Percentiles rank a stretch among this genome's conserved stretches.
Conservation (phyloP, 805 yeast genomes). For the Vanderwaltozyma verrucispora region DNA sequence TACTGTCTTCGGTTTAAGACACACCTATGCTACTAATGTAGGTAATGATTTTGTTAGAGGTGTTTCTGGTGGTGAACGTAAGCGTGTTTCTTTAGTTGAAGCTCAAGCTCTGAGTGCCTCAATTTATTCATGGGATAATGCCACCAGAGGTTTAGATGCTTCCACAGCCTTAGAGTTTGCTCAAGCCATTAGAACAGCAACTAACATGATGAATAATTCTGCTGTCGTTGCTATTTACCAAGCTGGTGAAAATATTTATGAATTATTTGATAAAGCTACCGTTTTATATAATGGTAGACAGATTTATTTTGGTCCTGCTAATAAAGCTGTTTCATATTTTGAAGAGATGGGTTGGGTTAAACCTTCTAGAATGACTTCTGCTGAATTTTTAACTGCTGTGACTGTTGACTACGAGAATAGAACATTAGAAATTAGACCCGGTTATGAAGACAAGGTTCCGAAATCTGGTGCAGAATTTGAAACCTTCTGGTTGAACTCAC, state of each 20-base stretch:
- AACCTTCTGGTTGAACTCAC: slow-evolving; percentile 47
- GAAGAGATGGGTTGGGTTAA: slow-evolving; percentile 51
- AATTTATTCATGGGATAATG: slow-evolving; percentile 56
- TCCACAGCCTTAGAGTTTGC: slow-evolving; percentile 61
- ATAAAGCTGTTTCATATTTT: slow-evolving; percentile 44
- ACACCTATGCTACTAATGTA: slow-evolving; percentile 53
- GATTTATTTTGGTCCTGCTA: slow-evolving; percentile 47
- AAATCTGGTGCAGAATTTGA: slow-evolving; percentile 48
- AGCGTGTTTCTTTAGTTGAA: slow-evolving; percentile 63
- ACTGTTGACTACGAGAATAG: slow-evolving; percentile 55
- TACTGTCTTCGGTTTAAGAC: slow-evolving; percentile 43
- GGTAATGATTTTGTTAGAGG: slow-evolving; percentile 63
- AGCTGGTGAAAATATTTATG: slow-evolving; percentile 55
- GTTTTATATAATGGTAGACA: slow-evolving; percentile 53
- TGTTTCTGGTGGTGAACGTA: slow-evolving; percentile 68
- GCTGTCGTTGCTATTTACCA: slow-evolving; percentile 59
- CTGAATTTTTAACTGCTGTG: slow-evolving; percentile 56
- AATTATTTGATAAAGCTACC: slow-evolving; percentile 50
- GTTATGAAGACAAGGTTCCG: slow-evolving; percentile 44
- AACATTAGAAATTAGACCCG: slow-evolving; percentile 34
- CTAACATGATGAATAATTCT: slow-evolving; percentile 45
- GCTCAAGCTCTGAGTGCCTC: slow-evolving; percentile 44
- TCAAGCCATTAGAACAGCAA: slow-evolving; percentile 48
- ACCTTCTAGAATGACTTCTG: slow-evolving; percentile 55
- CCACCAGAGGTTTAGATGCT: slow-evolving; percentile 62